phyloP scores from a whole-genome alignment of 169 alveolate genomes.

The Plasmodium blacklocki region DNA sequence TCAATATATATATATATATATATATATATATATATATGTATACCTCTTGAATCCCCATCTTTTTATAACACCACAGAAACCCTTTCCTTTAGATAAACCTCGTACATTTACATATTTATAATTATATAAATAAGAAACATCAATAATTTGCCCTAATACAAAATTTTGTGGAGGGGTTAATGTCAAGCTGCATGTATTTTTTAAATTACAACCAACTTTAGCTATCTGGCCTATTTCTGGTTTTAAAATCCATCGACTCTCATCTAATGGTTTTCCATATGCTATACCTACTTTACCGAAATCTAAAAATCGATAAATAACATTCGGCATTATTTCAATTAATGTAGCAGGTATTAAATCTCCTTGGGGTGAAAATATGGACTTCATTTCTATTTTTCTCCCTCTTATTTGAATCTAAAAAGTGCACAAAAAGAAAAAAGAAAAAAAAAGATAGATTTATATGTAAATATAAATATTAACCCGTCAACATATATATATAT shows the following conservation, averaged over 20 bases:
- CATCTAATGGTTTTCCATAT: conserved; percentile 86
- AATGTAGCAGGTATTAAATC: conserved; percentile 63
- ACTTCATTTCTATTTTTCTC: conserved; percentile 59
- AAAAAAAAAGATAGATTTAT: not conserved
- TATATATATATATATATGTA: conserved; percentile 1
- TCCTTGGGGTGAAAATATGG: conserved; percentile 73
- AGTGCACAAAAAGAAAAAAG: not conserved
- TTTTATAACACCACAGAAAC: conserved; percentile 92
- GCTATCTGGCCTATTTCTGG: conserved; percentile 83
- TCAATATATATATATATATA: too few species aligned
- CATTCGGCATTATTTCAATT: conserved; percentile 75
- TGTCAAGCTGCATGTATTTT: conserved; percentile 82
- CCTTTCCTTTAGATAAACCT: conserved; percentile 94
- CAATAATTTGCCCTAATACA: conserved; percentile 89
- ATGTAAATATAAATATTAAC: not conserved
- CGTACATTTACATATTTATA: conserved; percentile 91
- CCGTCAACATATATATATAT: not conserved
- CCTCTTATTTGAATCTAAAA: conserved; percentile 73
- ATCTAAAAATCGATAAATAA: conserved; percentile 67
- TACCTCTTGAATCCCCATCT: conserved; percentile 94
- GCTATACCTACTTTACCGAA: conserved; percentile 74
- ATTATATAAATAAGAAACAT: conserved; percentile 88
- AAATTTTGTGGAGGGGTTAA: conserved; percentile 90
- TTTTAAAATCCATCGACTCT: conserved; percentile 83
- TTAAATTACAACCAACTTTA: conserved; percentile 78